Conservation (phyloP, 1,139 yeast genomes). For the Dujonia santamariae region DNA sequence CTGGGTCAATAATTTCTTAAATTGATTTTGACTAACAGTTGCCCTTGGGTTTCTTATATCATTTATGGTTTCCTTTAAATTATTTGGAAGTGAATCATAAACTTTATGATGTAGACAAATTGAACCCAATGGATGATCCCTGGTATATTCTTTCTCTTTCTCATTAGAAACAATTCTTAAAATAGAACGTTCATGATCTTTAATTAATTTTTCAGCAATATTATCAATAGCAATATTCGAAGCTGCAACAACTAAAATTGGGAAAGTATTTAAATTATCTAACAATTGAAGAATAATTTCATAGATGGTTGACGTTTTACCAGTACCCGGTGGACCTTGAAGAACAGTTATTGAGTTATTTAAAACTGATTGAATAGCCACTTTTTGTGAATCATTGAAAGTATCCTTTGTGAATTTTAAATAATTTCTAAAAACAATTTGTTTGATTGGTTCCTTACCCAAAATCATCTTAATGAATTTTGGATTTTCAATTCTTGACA, state of each 20-base stretch:
- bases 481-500: conserved; percentile 57
- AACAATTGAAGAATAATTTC: conserved; percentile 64
- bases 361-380: conserved; percentile 65
- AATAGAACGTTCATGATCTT: conserved; percentile 48
- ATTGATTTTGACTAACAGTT: conserved; percentile 37
- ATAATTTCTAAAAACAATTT: conserved; percentile 53
- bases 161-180: conserved; percentile 59
- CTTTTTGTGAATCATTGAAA: conserved; percentile 63
- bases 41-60: conserved; percentile 43
- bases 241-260: conserved; percentile 72
- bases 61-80: conserved; percentile 38
- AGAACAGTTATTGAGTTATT: conserved; percentile 63
- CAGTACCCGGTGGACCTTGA: conserved; percentile 72
- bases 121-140: conserved; percentile 51
- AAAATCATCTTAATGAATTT: conserved; percentile 55
- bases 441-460: conserved; percentile 60
- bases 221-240: conserved; percentile 76
- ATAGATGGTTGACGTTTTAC: conserved; percentile 63
- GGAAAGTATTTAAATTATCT: conserved; percentile 53
- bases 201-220: conserved; percentile 64
- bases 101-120: conserved; percentile 66
- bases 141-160: conserved; percentile 59
- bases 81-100: conserved; percentile 44
- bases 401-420: conserved; percentile 45
- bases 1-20: conserved; percentile 45